These are phyloP conservation scores for Aphanocladium album DNA, from an alignment of 2,329 filamentous ascomycete species.

Conservation along the genomic window DNA sequence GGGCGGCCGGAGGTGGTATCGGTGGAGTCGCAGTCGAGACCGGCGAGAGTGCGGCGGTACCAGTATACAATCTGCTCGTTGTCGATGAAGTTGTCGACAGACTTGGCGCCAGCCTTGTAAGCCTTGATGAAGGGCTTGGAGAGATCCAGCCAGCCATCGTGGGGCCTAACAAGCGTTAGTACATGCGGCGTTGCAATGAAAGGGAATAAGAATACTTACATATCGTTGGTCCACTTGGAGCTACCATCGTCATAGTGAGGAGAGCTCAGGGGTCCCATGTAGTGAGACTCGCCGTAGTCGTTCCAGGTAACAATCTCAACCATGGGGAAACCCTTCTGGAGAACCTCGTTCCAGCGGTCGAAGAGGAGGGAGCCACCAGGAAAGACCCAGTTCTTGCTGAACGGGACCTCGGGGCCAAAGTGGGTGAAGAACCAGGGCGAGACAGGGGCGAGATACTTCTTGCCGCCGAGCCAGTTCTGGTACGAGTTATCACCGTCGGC, in stretches of 20 bases:
- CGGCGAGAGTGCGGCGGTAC: slow-evolving; percentile 46
- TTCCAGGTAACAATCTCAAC: slow-evolving; percentile 44
- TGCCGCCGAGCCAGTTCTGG: slow-evolving; percentile 30
- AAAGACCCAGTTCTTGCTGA: slow-evolving; percentile 54
- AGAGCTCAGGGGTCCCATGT: slow-evolving; percentile 44
- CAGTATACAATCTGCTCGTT: slow-evolving; percentile 50
- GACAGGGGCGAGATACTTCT: slow-evolving; percentile 44
- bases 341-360: slow-evolving; percentile 48
- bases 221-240: slow-evolving; percentile 46
- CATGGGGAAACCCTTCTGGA: slow-evolving; percentile 41
- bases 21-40: slow-evolving; percentile 44
- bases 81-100: slow-evolving; percentile 36
- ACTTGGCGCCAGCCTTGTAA: slow-evolving; percentile 41
- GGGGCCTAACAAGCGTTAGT: slow-evolving; percentile 25
- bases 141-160: slow-evolving; percentile 49
- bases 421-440: slow-evolving; percentile 45
- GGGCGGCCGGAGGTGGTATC: slow-evolving; percentile 42
- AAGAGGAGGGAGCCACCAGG: slow-evolving; percentile 54
- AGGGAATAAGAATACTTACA: slow-evolving; percentile 26
- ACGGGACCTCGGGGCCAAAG: slow-evolving; percentile 38
- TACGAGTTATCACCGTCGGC: slow-evolving; percentile 32
- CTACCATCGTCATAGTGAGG: slow-evolving; percentile 38
- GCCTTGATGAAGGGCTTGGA: slow-evolving; percentile 49
- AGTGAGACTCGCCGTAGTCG: slow-evolving; percentile 52
- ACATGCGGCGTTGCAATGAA: not conserved